Evolutionary conservation across 345 rosid genomes (phyloP), one percentile per base, ranked within the genome.

Genomic region (Linum lewisii): DNA sequence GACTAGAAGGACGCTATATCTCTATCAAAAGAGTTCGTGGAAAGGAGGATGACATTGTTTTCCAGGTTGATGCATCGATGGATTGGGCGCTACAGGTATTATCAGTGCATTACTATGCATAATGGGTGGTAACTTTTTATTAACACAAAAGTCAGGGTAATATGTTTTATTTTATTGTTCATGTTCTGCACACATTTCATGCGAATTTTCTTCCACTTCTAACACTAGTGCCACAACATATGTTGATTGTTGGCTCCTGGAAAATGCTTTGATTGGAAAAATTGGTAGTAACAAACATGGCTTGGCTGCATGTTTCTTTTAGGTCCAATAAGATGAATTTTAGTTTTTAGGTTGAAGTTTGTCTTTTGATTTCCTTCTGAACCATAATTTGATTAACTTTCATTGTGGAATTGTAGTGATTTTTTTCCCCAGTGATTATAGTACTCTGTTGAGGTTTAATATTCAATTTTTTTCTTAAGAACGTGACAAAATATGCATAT

Each of bases 1-100:
- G 97, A 70, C 78, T 86, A 66, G 99, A 93, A 79, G 99, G 99
- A 63, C 73, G 85, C 34, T 87, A 87, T 66, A 82, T 89, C 69
- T 93, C 89, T 21, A 87, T 89, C 61, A 85, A 63, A 62, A 67
- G 82, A 77, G 58, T 73, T 36, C 82, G 72, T 25, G 89, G 86
- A 61, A 81, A 81, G 78, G 88, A 75, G 68, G 84, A 75, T 66
- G 71, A 54, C 53, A 60, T 85, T 73, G 65, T 79, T 75, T 89
- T 93, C 73, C 85, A 87, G 52, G 75, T 85, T 59, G 99, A 93
- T 69, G 75, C 88, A 49, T 89, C 99, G 0, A 82, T 89, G 99
- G 95, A 89, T 74, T 82, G 89, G 63, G 88, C 91, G 58, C 82
- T 93, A 51, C 97, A 89, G 87, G 99, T 85, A 62, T 69, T 59